These are phyloP conservation scores for Haplosporangium sp. DNA, from an alignment of 371 early-diverging fungal species.

Conservation along the genomic window DNA sequence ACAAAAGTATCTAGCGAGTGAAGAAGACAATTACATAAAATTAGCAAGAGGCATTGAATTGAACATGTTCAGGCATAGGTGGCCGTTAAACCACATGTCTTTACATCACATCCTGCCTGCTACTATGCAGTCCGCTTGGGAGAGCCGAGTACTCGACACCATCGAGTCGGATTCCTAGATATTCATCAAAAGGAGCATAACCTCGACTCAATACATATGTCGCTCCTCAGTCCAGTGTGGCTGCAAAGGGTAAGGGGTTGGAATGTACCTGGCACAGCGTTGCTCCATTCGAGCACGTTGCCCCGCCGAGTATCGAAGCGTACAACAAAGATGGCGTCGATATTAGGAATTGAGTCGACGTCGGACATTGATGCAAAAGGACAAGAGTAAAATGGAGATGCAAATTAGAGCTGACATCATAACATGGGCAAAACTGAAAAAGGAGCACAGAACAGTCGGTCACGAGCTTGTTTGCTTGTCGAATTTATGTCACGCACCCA, in stretches of 20 bases:
- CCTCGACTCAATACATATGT: neutral
- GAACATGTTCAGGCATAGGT: too few species aligned
- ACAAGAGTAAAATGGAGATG: neutral
- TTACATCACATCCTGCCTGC: slow-evolving; percentile 68
- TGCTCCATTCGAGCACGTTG: slow-evolving; percentile 67
- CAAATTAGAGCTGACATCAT: too few species aligned
- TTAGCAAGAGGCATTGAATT: neutral
- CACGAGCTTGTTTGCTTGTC: too few species aligned
- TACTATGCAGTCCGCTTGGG: slow-evolving; percentile 69
- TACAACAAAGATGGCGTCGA: slow-evolving; percentile 66
- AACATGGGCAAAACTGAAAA: too few species aligned
- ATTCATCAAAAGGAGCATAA: neutral
- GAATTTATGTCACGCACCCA: too few species aligned
- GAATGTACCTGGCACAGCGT: slow-evolving; percentile 18
- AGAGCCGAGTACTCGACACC: slow-evolving; percentile 72
- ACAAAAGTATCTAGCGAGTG: slow-evolving; percentile 61
- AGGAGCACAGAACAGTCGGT: too few species aligned
- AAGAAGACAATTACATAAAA: neutral
- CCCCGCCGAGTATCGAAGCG: slow-evolving; percentile 69
- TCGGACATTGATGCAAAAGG: slow-evolving; percentile 1
- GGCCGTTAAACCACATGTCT: neutral
- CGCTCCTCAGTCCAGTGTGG: too few species aligned
- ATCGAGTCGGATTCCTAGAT: slow-evolving; percentile 60
- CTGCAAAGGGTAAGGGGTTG: too few species aligned
- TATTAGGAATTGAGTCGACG: slow-evolving; percentile 31